A percentile compares a stretch with the other conserved stretches of the same genome.
Conservation (phyloP, 2,329 filamentous ascomycete species). For the Penicillium sp. region DNA sequence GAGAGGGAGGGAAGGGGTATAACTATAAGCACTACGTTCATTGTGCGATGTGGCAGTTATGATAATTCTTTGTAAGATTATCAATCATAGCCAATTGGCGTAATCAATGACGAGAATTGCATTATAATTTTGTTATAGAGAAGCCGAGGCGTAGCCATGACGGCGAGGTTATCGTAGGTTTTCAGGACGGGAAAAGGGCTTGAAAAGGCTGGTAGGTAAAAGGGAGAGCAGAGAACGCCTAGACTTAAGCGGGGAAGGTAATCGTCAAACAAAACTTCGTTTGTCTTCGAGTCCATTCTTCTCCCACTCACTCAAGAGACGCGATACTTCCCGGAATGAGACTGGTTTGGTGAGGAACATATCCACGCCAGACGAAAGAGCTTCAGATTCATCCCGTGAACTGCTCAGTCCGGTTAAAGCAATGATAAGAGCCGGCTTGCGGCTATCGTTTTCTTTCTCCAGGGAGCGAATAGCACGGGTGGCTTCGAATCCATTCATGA, state of each 20-base stretch:
- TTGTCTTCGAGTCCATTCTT: constrained; percentile 17
- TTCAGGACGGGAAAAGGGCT: neutral
- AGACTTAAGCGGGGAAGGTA: neutral
- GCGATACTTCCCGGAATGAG: constrained; percentile 48
- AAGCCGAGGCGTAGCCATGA: neutral
- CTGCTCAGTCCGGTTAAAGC: constrained; percentile 52
- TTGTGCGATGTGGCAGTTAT: constrained; percentile 13
- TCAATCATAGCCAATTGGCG: constrained; percentile 12
- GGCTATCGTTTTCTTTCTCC: constrained; percentile 41
- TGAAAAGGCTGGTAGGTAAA: neutral
- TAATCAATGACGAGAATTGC: constrained; percentile 1
- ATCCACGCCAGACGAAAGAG: constrained; percentile 49
- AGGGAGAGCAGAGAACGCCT: neutral
- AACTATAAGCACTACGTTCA: constrained; percentile 2
- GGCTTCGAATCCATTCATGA: constrained; percentile 54
- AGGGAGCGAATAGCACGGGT: constrained; percentile 51
- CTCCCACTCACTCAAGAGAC: constrained; percentile 43
- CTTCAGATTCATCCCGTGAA: constrained; percentile 49
- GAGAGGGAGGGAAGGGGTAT: neutral
- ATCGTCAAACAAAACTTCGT: constrained; percentile 5
- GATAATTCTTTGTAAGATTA: constrained; percentile 15
- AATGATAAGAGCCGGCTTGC: constrained; percentile 45
- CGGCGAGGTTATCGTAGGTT: neutral
- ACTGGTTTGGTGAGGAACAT: constrained; percentile 54
- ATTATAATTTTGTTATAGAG: neutral